A percentile compares a stretch with the other conserved stretches of the same genome.
Evolutionary conservation across 2,329 filamentous ascomycete species (phyloP).

Genomic region (Penicillium hesseltinei): DNA sequence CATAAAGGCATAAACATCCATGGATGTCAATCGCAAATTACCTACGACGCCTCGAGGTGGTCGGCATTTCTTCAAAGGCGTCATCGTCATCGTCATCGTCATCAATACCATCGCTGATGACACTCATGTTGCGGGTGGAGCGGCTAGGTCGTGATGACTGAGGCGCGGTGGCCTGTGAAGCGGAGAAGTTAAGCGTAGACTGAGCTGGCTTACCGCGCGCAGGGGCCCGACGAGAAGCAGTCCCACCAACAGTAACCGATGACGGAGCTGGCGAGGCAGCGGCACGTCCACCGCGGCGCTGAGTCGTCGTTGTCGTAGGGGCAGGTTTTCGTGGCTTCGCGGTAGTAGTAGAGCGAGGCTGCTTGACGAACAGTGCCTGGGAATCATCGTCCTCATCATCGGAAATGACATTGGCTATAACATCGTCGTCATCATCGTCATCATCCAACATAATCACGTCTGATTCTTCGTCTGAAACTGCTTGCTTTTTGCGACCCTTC

Average conservation of each 20-base stretch:
- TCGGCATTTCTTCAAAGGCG: slow-evolving; percentile 46
- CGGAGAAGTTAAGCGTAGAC: slow-evolving; percentile 43
- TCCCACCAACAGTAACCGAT: slow-evolving; percentile 30
- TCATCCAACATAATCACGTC: slow-evolving; percentile 42
- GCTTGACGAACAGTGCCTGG: slow-evolving; percentile 44
- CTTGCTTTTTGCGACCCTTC: slow-evolving; percentile 31
- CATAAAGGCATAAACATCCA: not conserved
- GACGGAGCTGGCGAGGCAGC: slow-evolving; percentile 36
- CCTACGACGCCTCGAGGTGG: slow-evolving; percentile 24
- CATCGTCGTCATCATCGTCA: slow-evolving; percentile 31
- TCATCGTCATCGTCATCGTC: slow-evolving; percentile 43
- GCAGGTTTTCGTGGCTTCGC: slow-evolving; percentile 27
- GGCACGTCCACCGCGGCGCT: slow-evolving; percentile 25
- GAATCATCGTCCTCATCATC: slow-evolving; percentile 37
- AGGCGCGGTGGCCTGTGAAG: slow-evolving; percentile 36
- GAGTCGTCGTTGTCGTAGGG: slow-evolving; percentile 18
- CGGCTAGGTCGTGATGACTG: slow-evolving; percentile 30
- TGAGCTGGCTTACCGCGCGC: slow-evolving; percentile 35
- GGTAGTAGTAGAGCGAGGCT: slow-evolving; percentile 28
- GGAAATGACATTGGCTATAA: slow-evolving; percentile 28
- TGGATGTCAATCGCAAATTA: slow-evolving; percentile 10
- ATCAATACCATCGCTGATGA: slow-evolving; percentile 42
- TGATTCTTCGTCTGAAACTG: slow-evolving; percentile 40
- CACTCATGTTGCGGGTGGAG: slow-evolving; percentile 35
- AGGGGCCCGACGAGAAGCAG: slow-evolving; percentile 27